These are phyloP conservation scores for Lentithecium fluviatile DNA, from an alignment of 495 filamentous ascomycete species.

Conservation along the genomic window DNA sequence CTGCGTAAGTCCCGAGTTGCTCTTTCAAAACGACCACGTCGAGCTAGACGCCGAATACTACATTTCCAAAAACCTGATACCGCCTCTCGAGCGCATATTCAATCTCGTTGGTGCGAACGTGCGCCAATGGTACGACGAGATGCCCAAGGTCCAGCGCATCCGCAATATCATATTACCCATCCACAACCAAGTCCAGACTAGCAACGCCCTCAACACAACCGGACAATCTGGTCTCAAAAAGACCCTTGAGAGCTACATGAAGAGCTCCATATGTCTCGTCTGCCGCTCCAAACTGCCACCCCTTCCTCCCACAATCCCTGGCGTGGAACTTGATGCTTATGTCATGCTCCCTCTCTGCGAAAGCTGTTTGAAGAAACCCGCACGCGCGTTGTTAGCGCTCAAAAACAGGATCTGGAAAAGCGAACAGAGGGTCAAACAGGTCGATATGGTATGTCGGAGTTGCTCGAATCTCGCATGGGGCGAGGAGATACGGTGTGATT, in stretches of 20 bases:
- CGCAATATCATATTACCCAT: slow-evolving; percentile 45
- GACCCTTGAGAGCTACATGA: slow-evolving; percentile 87
- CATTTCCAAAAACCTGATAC: slow-evolving; percentile 91
- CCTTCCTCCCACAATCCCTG: slow-evolving; percentile 11
- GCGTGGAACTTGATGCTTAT: slow-evolving; percentile 9
- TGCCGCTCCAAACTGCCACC: slow-evolving; percentile 63
- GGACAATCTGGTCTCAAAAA: slow-evolving; percentile 49
- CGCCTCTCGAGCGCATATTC: slow-evolving; percentile 93
- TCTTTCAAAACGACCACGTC: slow-evolving; percentile 72
- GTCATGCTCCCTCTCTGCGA: slow-evolving; percentile 58
- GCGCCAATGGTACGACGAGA: slow-evolving; percentile 89
- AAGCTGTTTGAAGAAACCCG: slow-evolving; percentile 57
- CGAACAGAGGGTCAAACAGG: slow-evolving; percentile 63
- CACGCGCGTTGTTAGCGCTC: slow-evolving; percentile 61
- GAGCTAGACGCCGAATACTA: slow-evolving; percentile 96
- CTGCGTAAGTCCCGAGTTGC: slow-evolving; percentile 79
- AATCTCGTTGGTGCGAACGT: slow-evolving; percentile 95
- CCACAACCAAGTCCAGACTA: slow-evolving; percentile 46
- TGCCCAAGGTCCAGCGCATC: slow-evolving; percentile 84
- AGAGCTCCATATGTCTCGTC: slow-evolving; percentile 70
- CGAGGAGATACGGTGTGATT: slow-evolving; percentile 82
- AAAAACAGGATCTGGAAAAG: slow-evolving; percentile 58
- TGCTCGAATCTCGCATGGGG: slow-evolving; percentile 70
- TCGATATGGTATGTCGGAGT: slow-evolving; percentile 76
- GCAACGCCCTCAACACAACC: slow-evolving; percentile 17